These are phyloP conservation scores for Aspergillus tanneri DNA, from an alignment of 2,329 filamentous ascomycete genomes.

Conservation along the genomic window DNA sequence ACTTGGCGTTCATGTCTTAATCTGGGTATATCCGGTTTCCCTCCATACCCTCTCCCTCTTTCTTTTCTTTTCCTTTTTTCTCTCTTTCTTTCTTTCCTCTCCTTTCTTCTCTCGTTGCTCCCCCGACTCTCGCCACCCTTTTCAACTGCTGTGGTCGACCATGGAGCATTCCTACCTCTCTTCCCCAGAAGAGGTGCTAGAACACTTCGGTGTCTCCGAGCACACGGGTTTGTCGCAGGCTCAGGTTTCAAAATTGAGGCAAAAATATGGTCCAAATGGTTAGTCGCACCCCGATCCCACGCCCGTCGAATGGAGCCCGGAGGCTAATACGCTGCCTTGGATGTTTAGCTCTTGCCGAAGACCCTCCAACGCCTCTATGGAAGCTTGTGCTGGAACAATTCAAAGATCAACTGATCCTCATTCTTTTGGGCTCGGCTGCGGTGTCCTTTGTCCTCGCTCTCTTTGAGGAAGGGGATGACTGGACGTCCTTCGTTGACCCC, in stretches of 20 bases:
- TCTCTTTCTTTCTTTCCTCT: conserved; percentile 16
- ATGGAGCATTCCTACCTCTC: conserved; percentile 58
- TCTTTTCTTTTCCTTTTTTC: background rate
- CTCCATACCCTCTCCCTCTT: conserved; percentile 13
- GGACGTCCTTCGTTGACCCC: conserved; percentile 96
- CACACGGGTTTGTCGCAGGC: conserved; percentile 50
- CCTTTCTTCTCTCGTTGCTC: background rate
- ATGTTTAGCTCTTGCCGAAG: conserved; percentile 68
- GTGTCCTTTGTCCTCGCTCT: conserved; percentile 92
- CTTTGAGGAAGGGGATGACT: conserved; percentile 89
- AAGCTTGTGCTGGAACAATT: conserved; percentile 97
- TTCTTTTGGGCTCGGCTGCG: conserved; percentile 85
- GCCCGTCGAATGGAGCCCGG: background rate
- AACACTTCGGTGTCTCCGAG: conserved; percentile 54
- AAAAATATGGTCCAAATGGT: conserved; percentile 58
- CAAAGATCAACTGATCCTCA: conserved; percentile 97
- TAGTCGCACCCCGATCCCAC: conserved; percentile 22
- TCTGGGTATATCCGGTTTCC: conserved; percentile 7
- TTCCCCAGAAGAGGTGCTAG: conserved; percentile 51
- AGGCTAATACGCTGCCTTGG: background rate
- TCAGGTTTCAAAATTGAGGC: conserved; percentile 47
- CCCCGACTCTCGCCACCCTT: conserved; percentile 7
- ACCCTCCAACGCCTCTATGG: conserved; percentile 94
- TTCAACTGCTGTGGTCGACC: conserved; percentile 13
- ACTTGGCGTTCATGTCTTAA: conserved; percentile 30